Base-by-base conservation (phyloP, 345 rosid species). In the Brassica carinata region DNA sequence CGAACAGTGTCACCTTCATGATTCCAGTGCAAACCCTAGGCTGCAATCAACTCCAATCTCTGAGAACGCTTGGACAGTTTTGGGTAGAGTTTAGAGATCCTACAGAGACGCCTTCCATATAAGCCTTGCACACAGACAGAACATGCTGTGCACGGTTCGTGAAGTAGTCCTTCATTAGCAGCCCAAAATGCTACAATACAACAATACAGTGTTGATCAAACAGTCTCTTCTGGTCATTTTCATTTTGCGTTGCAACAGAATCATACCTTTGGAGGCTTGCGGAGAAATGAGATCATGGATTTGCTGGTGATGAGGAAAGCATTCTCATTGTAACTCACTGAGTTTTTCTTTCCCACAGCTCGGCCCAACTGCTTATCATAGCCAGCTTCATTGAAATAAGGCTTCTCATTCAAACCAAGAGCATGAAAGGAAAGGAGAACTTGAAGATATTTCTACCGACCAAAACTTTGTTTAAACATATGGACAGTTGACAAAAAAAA, bases 371-470 rank as follows among this genome's bases (percentile, higher is more conserved):
- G 99, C 76, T 83, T 86, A 77, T 96, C 97, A 19, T 88, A 93
- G 43, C 99, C 98, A 58, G 99, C 98, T 84, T 96, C 97, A 8
- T 96, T 96, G 84, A 93, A 96, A 81, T 96, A 93, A 15, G 99
- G 99, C 77, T 91, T 90, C 73, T 91, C 97, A 71, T 93, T 96
- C 13, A 96, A 92, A 85, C 93, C 99, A 13, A 96, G 97, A 58
- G 97, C 96, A 77, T 96, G 98, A 66, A 96, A 91, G 65, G 99
- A 96, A 26, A 96, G 87, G 80, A 93, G 99, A 70, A 96, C 87
- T 86, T 96, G 99, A 71, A 95, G 97, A 23, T 23, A 30, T 30
- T 30, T 30, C 33, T 2, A 30, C 33, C 33, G 33, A 30, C 33
- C 33, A 30, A 30, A 30, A 30, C 33, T 30, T 30, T 3, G 33